Conservation (phyloP, 176 grass and related monocot species). For the Phoenix dactylifera region DNA sequence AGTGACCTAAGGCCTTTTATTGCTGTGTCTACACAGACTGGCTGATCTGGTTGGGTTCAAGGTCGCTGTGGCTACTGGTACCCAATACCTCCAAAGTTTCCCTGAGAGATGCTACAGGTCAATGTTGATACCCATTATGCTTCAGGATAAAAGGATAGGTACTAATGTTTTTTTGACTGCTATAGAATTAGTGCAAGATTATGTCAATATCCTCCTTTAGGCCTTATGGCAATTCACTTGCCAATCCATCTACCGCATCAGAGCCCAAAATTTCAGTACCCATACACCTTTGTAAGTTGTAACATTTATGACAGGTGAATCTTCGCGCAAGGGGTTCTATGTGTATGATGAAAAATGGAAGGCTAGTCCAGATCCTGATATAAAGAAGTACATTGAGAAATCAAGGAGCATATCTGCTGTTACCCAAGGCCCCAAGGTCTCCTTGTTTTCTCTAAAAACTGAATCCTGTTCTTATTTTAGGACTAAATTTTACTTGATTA, state of each 20-base stretch:
- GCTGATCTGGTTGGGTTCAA: slow-evolving; percentile 87
- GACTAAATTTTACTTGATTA: background rate
- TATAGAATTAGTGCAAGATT: too few species aligned
- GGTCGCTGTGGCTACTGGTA: slow-evolving; percentile 63
- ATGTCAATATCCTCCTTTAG: too few species aligned
- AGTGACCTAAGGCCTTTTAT: slow-evolving; percentile 5
- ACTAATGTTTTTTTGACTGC: background rate
- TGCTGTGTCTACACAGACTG: slow-evolving; percentile 33
- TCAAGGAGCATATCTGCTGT: slow-evolving; percentile 71
- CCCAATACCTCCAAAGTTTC: slow-evolving; percentile 77
- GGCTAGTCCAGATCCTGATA: slow-evolving; percentile 69
- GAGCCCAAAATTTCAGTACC: background rate
- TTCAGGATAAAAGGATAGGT: slow-evolving; percentile 78
- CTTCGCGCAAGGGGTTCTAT: slow-evolving; percentile 69
- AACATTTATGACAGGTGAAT: slow-evolving; percentile 46
- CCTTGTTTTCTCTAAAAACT: background rate
- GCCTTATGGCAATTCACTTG: background rate
- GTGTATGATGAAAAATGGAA: slow-evolving; percentile 89
- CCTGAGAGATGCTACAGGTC: slow-evolving; percentile 82
- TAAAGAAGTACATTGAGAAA: slow-evolving; percentile 60
- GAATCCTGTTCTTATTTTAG: slow-evolving; percentile 10
- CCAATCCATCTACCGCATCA: background rate
- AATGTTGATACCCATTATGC: slow-evolving; percentile 75
- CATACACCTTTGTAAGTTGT: background rate
- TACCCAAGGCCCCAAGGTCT: slow-evolving; percentile 51